A percentile compares a stretch with the other conserved stretches of the same genome.
phyloP scores from a whole-genome alignment of 352 stramenopile species.

The Globisporangium heterothallicum region DNA sequence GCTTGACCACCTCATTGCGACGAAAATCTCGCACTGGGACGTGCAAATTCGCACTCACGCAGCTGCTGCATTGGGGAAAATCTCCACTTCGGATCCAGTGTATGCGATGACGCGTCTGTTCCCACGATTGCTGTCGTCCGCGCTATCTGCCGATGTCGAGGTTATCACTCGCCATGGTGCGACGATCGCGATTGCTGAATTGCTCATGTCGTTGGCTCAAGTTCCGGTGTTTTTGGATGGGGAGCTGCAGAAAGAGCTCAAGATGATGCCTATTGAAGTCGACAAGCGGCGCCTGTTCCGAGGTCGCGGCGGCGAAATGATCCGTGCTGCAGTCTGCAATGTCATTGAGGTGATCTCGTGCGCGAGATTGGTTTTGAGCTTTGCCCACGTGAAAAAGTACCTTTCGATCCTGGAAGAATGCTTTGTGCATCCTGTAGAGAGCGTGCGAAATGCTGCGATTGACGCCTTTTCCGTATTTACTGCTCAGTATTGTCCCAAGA shows the following conservation, averaged over 20 bases:
- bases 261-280: slow-evolving; percentile 77
- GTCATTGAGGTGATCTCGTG: slow-evolving; percentile 90
- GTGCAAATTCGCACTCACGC: slow-evolving; percentile 86
- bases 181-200: slow-evolving; percentile 86
- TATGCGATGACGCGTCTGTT: slow-evolving; percentile 76
- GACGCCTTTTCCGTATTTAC: slow-evolving; percentile 84
- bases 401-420: slow-evolving; percentile 83
- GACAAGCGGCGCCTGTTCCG: slow-evolving; percentile 95
- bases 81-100: slow-evolving; percentile 77
- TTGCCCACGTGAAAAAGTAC: slow-evolving; percentile 77
- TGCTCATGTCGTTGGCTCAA: slow-evolving; percentile 46
- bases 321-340: slow-evolving; percentile 90
- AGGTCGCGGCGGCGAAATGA: slow-evolving; percentile 94
- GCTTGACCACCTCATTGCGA: slow-evolving; percentile 72
- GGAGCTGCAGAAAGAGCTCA: slow-evolving; percentile 63
- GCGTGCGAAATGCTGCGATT: slow-evolving; percentile 86
- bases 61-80: slow-evolving; percentile 77
- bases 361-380: slow-evolving; percentile 42
- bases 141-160: slow-evolving; percentile 84
- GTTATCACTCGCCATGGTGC: slow-evolving; percentile 92
- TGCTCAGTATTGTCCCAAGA: slow-evolving; percentile 80
- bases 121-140: slow-evolving; percentile 73
- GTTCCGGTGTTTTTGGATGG: slow-evolving; percentile 62
- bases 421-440: slow-evolving; percentile 92
- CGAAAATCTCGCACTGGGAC: slow-evolving; percentile 97